Base-by-base conservation (phyloP, 2,329 filamentous ascomycete species). In the Fusarium sp. region DNA sequence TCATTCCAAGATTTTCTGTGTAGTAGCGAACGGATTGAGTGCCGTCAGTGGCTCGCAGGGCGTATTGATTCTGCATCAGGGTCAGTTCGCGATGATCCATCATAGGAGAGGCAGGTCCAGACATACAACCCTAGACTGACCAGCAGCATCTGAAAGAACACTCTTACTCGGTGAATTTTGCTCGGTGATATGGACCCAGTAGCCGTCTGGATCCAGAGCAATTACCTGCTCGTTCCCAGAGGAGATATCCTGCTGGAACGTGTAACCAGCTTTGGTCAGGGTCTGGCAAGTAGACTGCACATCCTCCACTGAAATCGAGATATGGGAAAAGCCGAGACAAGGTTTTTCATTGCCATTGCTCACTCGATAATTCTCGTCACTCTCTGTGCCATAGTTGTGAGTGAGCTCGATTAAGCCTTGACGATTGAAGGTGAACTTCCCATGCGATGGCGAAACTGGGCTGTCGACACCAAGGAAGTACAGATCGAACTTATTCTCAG, bases 371-470 rank as follows among this genome's bases (percentile, higher is more conserved):
- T 20, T 20, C 0, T 17, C 38, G 9, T 56, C 38, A 24, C 8
- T 14, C 9, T 35, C 54, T 5, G 54, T 56, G 28, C 38, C 54
- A 6, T 45, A 56, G 38, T 56, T 56, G 7, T 56, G 38, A 20
- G 54, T 56, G 28, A 56, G 54, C 38, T 56, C 54, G 28, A 56
- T 56, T 3, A 56, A 45, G 9, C 54, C 54, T 45, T 56, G 54
- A 15, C 54, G 38, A 45, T 56, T 38, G 6, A 56, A 56, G 3
- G 38, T 56, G 22, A 56, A 56, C 17, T 32, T 30, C 11, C 54
- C 13, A 24, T 56, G 22, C 1, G 54, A 56, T 2, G 54, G 26
- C 2, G 54, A 56, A 20, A n/a, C 54, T 8, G 54, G 22, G 22
- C 38, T 45, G 5, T 45, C 22, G 7, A 56, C n/a, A 12, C 54